These are phyloP conservation scores for Pyrenula aspistea DNA, from an alignment of 495 filamentous ascomycete species.

Conservation along the genomic window DNA sequence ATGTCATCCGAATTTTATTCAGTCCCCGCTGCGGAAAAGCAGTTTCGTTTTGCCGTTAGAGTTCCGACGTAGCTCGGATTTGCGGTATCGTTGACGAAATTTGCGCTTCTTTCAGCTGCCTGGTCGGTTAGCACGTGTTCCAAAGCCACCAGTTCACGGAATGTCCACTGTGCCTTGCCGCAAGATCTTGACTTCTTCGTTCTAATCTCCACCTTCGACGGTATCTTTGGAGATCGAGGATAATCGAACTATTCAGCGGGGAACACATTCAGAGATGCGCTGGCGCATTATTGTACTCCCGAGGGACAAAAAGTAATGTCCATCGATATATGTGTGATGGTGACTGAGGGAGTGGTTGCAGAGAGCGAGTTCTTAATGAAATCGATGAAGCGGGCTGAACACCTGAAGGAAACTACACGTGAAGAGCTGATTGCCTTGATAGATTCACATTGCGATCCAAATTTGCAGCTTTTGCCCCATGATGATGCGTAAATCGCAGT, in stretches of 20 bases:
- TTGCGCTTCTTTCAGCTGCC: too few relatives aligned
- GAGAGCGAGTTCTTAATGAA: constrained; percentile 1
- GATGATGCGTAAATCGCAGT: constrained; percentile 14
- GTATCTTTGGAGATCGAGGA: constrained; percentile 12
- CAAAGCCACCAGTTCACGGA: constrained; percentile 36
- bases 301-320: constrained; percentile 9
- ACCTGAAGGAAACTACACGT: constrained; percentile 1
- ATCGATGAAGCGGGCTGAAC: neutral
- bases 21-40: too few relatives aligned
- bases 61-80: too few relatives aligned
- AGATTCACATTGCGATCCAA: constrained; percentile 20
- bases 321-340: constrained; percentile 17
- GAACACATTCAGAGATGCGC: constrained; percentile 17
- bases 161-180: constrained; percentile 20
- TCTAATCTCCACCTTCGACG: constrained; percentile 19
- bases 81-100: too few relatives aligned
- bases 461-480: constrained; percentile 5
- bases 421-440: constrained; percentile 20
- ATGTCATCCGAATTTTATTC: too few relatives aligned
- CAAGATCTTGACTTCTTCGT: constrained; percentile 29
- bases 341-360: constrained; percentile 10
- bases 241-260: constrained; percentile 22
- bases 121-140: too few relatives aligned
- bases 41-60: too few relatives aligned
- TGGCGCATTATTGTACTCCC: constrained; percentile 10